Percentiles rank a stretch among this genome's conserved stretches.
Evolutionary conservation across 2,329 filamentous ascomycete genomes (phyloP).

Genomic region (Alternaria hordeiaustralica): DNA sequence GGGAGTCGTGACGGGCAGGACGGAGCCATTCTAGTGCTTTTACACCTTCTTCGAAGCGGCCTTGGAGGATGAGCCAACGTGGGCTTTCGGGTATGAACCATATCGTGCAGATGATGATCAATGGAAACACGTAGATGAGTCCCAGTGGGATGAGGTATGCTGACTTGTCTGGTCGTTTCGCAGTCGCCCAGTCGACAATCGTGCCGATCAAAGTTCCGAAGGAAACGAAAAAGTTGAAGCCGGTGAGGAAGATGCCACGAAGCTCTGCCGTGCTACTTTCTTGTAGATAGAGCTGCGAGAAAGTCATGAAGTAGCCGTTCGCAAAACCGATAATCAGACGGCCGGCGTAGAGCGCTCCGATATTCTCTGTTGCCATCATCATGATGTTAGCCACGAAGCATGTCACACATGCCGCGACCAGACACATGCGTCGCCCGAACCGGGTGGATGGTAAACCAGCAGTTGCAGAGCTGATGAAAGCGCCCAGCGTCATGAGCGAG

Average conservation of each 20-base stretch:
- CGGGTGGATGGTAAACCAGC: slow-evolving; percentile 50
- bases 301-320: slow-evolving; percentile 65
- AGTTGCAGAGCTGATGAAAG: slow-evolving; percentile 51
- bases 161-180: slow-evolving; percentile 38
- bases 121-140: slow-evolving; percentile 58
- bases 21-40: slow-evolving; percentile 51
- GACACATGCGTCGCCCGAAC: slow-evolving; percentile 54
- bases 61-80: slow-evolving; percentile 43
- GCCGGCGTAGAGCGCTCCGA: slow-evolving; percentile 62
- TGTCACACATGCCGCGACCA: slow-evolving; percentile 58
- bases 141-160: slow-evolving; percentile 58
- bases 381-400: slow-evolving; percentile 61
- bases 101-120: slow-evolving; percentile 51
- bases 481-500: slow-evolving; percentile 56
- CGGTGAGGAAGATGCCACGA: slow-evolving; percentile 56
- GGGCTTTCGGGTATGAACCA: slow-evolving; percentile 43
- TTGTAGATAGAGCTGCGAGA: slow-evolving; percentile 59
- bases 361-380: slow-evolving; percentile 63
- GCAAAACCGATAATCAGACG: slow-evolving; percentile 63
- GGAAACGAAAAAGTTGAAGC: slow-evolving; percentile 58
- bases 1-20: slow-evolving; percentile 50
- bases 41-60: slow-evolving; percentile 35
- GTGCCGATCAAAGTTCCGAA: slow-evolving; percentile 55
- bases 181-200: slow-evolving; percentile 60
- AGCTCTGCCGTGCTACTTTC: slow-evolving; percentile 60